Evolutionary conservation across 192 early-diverging fungal genomes (phyloP), one percentile per base, ranked within the genome.

Genomic region (Umbelopsis ramanniana): DNA sequence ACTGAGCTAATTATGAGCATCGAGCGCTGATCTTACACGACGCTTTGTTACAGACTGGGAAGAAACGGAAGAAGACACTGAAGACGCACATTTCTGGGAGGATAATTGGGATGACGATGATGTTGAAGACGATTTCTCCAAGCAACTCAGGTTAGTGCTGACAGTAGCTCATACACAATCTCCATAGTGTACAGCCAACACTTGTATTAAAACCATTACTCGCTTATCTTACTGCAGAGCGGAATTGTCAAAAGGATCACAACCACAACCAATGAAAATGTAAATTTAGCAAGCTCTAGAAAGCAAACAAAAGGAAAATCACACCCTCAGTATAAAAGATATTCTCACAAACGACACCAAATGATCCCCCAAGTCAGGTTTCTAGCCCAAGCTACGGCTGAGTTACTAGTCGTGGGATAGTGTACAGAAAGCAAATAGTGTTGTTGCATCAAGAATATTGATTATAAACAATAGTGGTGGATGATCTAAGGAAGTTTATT

Each of bases 51-150:
- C 83, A 94, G 94, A 95, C 76, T 95, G 94, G 93, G 88, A 87
- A 52, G 89, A 89, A 67, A 86, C 85, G 21, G 93, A 92, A 50
- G 91, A 93, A 68, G 92, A 94, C 76, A 72, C 70, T 29, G 82
- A 87, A 54, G 90, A 93, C 66, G 89, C 90, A 46, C 76, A 85
- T 35, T 84, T 91, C 53, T 95, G 94, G 94, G 89, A 93, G 55
- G 92, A 95, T 46, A 91, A 93, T 84, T 97, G 95, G 95, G 95
- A 97, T 80, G 91, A 94, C 69, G 95, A 95, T 68, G 91, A 94
- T 77, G 78, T 92, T 48, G 91, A 95, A 70, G 95, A 97, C 78
- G 95, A 95, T 67, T 97, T 97, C 80, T 91, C 95, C n/a, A 85
- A 89, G 79, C 95, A 97, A 83, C 81, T 97, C 63, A 84, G 82